Conservation (phyloP, 2,329 filamentous ascomycete genomes). For the Diaporthe ampelina region DNA sequence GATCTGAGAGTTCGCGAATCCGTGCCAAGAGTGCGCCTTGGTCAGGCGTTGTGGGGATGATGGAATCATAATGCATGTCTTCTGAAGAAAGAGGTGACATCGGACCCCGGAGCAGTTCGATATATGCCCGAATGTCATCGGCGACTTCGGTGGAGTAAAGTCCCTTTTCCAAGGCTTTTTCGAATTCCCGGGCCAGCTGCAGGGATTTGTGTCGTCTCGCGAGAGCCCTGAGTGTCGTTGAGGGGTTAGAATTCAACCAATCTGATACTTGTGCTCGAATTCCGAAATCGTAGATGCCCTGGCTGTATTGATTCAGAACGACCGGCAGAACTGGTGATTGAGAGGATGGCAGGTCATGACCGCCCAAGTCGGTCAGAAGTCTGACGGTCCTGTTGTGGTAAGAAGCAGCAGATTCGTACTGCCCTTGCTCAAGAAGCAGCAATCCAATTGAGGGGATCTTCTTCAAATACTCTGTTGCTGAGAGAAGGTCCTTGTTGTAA, state of each 20-base stretch:
- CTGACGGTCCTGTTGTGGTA: slow-evolving; percentile 64
- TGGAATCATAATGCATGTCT: slow-evolving; percentile 48
- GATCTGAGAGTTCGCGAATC: slow-evolving; percentile 63
- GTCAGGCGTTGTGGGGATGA: slow-evolving; percentile 55
- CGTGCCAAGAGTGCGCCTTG: slow-evolving; percentile 53
- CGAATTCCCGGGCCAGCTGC: slow-evolving; percentile 69
- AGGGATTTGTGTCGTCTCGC: slow-evolving; percentile 67
- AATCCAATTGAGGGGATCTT: slow-evolving; percentile 67
- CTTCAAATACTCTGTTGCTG: slow-evolving; percentile 63
- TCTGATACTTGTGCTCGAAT: slow-evolving; percentile 59
- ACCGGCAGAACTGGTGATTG: slow-evolving; percentile 46
- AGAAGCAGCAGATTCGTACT: slow-evolving; percentile 63
- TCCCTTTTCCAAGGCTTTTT: slow-evolving; percentile 64
- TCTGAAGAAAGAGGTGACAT: slow-evolving; percentile 45
- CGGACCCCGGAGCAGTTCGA: slow-evolving; percentile 62
- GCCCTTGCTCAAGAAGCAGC: slow-evolving; percentile 65
- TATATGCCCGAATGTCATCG: slow-evolving; percentile 61
- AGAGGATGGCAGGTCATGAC: slow-evolving; percentile 43
- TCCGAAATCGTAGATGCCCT: slow-evolving; percentile 63
- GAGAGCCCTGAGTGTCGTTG: slow-evolving; percentile 56
- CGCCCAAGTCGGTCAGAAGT: slow-evolving; percentile 54
- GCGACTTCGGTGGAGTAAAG: slow-evolving; percentile 57
- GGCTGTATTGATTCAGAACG: slow-evolving; percentile 62
- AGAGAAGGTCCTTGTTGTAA: slow-evolving; percentile 68
- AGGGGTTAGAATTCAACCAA: slow-evolving; percentile 48